Percentiles rank a stretch among this genome's conserved stretches.
Conservation (phyloP, 192 early-diverging fungal genomes). For the Backusella parvicylindrica region DNA sequence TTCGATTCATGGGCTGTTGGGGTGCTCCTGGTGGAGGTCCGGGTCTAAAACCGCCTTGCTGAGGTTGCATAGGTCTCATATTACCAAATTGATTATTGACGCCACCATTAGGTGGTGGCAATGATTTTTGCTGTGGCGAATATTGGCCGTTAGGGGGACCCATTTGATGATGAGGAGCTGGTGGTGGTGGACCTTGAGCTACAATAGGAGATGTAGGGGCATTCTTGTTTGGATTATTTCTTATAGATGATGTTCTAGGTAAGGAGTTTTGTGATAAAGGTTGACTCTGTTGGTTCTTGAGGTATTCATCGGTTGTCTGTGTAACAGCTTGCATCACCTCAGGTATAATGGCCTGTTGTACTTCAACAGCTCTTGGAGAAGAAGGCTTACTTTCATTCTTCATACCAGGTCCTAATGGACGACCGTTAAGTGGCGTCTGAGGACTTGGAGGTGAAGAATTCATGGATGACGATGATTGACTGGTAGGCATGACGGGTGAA, state of each 20-base stretch:
- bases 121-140: neutral
- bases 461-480: neutral
- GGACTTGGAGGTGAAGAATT: neutral
- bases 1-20: neutral
- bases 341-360: conserved; percentile 22
- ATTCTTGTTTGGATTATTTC: neutral
- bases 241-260: conserved; percentile 15
- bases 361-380: conserved; percentile 26
- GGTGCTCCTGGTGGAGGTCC: neutral
- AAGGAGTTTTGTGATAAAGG: neutral
- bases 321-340: conserved; percentile 28
- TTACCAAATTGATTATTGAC: neutral
- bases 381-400: conserved; percentile 9
- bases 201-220: neutral
- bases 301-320: conserved; percentile 20
- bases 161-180: neutral
- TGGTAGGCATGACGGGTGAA: neutral
- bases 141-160: neutral
- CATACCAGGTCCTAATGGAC: neutral
- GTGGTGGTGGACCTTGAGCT: neutral
- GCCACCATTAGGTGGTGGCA: neutral
- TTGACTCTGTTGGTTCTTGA: neutral
- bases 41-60: neutral
- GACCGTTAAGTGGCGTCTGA: neutral
- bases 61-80: neutral